Evolutionary conservation across 2,329 filamentous ascomycete genomes (phyloP).

Genomic region (Colletotrichum sp.): DNA sequence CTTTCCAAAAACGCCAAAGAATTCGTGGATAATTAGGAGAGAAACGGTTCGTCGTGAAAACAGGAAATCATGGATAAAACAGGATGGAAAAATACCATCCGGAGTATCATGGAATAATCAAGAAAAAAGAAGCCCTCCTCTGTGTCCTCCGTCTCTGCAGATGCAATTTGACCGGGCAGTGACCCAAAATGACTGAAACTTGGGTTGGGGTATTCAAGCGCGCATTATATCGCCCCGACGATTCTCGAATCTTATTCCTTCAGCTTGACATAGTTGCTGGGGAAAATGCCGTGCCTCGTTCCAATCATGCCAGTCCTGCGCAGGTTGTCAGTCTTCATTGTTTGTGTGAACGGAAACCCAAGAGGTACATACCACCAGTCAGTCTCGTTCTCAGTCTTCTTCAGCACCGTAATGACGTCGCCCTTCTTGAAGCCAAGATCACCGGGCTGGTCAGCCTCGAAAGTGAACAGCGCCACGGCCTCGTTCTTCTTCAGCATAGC

Average conservation of each 20-base stretch:
- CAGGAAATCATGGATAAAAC: conserved; percentile 1
- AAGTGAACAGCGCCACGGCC: conserved; percentile 89
- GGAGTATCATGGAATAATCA: conserved; percentile 18
- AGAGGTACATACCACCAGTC: conserved; percentile 81
- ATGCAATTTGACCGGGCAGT: not conserved
- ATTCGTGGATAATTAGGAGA: not conserved
- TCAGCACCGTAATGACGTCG: conserved; percentile 91
- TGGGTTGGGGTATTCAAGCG: not conserved
- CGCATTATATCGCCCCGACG: not conserved
- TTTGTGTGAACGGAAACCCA: not conserved
- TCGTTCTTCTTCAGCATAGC: conserved; percentile 72
- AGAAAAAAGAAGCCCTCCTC: not conserved
- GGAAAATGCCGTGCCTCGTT: conserved; percentile 87
- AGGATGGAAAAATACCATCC: conserved; percentile 1
- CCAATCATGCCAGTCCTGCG: conserved; percentile 87
- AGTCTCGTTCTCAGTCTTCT: conserved; percentile 90
- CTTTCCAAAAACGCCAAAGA: conserved; percentile 2
- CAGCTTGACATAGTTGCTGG: conserved; percentile 78
- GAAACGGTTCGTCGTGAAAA: conserved; percentile 3
- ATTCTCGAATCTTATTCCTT: conserved; percentile 43
- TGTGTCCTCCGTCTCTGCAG: not conserved
- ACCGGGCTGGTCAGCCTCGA: conserved; percentile 91
- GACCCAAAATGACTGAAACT: not conserved
- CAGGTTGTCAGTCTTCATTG: not conserved
- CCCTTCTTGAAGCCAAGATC: conserved; percentile 91